phyloP scores from a whole-genome alignment of 352 stramenopile genomes.

The Phytophthora fragariaefolia region DNA sequence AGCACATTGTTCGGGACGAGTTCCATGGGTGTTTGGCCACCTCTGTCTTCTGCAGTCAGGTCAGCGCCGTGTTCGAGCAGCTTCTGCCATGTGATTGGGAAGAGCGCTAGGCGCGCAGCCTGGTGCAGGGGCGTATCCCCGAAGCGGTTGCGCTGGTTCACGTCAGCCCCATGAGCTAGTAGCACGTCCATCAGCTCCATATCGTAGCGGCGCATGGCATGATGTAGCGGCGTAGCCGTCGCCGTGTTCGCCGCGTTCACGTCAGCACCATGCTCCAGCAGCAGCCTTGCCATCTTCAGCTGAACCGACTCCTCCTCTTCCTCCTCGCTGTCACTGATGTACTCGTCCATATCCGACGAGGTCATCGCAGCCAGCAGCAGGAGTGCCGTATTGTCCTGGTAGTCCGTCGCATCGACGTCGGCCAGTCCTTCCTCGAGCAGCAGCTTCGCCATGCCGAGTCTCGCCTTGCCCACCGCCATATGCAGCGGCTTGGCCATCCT shows the following conservation, averaged over 20 bases:
- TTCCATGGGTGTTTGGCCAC: conserved; percentile 38
- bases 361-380: conserved; percentile 34
- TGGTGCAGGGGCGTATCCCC: conserved; percentile 46
- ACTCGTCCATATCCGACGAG: conserved; percentile 39
- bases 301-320: conserved; percentile 30
- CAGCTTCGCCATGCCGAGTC: conserved; percentile 29
- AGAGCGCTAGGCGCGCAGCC: conserved; percentile 34
- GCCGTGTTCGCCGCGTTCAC: conserved; percentile 36
- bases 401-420: conserved; percentile 34
- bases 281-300: conserved; percentile 31
- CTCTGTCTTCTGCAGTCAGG: conserved; percentile 25
- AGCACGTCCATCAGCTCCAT: conserved; percentile 41
- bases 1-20: conserved; percentile 37
- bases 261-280: conserved; percentile 35
- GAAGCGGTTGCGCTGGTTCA: conserved; percentile 40
- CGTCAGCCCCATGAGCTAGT: conserved; percentile 34
- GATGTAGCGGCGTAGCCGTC: conserved; percentile 30
- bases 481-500: conserved; percentile 30
- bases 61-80: conserved; percentile 35
- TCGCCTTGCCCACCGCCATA: conserved; percentile 36
- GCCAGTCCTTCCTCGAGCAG: conserved; percentile 35
- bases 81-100: conserved; percentile 38
- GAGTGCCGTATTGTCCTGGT: conserved; percentile 38
- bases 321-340: conserved; percentile 26
- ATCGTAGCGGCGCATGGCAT: conserved; percentile 43